Percentiles rank a stretch among this genome's conserved stretches.
These are phyloP conservation scores for Coemansia sp. DNA, from an alignment of 192 early-diverging fungal genomes.

Conservation along the genomic window DNA sequence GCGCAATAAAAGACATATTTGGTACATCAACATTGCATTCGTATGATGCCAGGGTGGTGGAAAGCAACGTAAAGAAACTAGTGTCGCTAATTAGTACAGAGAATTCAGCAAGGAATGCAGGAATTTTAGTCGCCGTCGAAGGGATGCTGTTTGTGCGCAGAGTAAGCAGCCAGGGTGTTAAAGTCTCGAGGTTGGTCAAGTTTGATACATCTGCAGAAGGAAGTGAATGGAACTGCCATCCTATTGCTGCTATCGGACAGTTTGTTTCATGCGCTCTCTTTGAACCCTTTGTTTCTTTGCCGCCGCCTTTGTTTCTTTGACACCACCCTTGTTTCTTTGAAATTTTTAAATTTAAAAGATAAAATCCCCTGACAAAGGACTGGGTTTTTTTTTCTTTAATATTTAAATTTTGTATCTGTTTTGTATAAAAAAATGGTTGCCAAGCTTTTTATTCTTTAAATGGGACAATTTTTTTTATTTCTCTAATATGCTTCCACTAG, in stretches of 20 bases:
- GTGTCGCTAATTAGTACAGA: constrained; percentile 7
- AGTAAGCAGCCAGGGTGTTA: background rate
- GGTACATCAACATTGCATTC: background rate
- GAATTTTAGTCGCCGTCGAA: background rate
- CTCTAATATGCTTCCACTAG: too few species aligned
- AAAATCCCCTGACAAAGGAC: background rate
- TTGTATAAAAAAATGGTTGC: too few species aligned
- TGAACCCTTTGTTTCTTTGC: background rate
- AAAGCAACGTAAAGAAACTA: constrained; percentile 2
- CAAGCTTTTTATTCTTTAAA: too few species aligned
- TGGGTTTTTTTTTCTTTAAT: background rate
- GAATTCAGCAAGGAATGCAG: background rate
- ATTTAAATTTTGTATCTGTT: background rate
- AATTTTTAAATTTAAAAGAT: background rate
- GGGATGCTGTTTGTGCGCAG: constrained; percentile 8
- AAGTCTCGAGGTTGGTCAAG: background rate
- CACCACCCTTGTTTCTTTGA: constrained; percentile 4
- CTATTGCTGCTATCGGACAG: background rate
- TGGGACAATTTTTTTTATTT: too few species aligned
- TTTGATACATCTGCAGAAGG: background rate
- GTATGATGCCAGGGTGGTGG: background rate
- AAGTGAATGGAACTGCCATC: background rate
- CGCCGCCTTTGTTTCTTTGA: constrained; percentile 6
- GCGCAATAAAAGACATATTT: background rate
- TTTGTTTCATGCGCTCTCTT: background rate